Evolutionary conservation across 495 filamentous ascomycete species (phyloP).

Genomic region (Penicillium maclennaniae): DNA sequence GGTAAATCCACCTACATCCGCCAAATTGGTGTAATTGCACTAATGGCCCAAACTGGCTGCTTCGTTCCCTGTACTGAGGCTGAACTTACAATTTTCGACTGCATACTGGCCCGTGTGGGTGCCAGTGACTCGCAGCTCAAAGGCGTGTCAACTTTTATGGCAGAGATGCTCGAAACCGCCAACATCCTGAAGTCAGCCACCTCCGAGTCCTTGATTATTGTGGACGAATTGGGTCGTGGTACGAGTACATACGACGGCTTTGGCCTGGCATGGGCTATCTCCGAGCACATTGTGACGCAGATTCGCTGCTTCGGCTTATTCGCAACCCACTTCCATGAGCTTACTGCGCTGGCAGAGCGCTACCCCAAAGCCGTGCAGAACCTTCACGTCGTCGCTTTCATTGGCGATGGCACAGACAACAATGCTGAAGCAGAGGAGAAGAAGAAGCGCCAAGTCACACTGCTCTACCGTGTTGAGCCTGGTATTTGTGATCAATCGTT

Average conservation of each 20-base stretch:
- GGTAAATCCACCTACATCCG: conserved; percentile 99
- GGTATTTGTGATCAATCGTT: conserved; percentile 97
- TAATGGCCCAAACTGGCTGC: conserved; percentile 96
- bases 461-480: conserved; percentile 92
- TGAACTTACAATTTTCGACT: conserved; percentile 94
- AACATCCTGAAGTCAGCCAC: conserved; percentile 98
- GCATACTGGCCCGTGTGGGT: conserved; percentile 93
- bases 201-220: conserved; percentile 90
- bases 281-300: conserved; percentile 92
- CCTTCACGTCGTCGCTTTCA: conserved; percentile 93
- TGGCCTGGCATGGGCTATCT: conserved; percentile 96
- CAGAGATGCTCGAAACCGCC: conserved; percentile 98
- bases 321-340: conserved; percentile 97
- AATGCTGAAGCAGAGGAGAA: conserved; percentile 35
- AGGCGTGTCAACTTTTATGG: conserved; percentile 99
- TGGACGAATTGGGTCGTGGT: conserved; percentile 96
- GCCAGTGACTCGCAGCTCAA: conserved; percentile 96
- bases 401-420: conserved; percentile 54
- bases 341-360: conserved; percentile 82
- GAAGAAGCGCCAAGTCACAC: conserved; percentile 79
- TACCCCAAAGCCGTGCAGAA: conserved; percentile 81
- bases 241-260: conserved; percentile 99
- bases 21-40: conserved; percentile 92
- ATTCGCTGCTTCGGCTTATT: conserved; percentile 92
- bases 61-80: conserved; percentile 92